Base-by-base conservation (phyloP, 1,284 basidiomycete species). In the Malassezia restricta region DNA sequence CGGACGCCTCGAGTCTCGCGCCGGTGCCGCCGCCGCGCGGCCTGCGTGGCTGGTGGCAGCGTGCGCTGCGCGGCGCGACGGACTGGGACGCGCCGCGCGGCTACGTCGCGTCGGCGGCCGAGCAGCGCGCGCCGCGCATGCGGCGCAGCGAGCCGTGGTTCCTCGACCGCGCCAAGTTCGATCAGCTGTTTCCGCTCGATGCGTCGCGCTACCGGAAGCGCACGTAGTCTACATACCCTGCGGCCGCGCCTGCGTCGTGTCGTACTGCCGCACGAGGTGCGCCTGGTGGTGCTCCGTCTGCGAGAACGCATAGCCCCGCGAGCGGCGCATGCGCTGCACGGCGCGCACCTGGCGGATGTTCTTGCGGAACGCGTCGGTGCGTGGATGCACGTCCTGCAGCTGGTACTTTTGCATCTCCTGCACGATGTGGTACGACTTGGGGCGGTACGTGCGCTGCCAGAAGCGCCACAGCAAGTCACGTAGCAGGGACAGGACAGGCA, bases 381-480 rank as follows among this genome's bases (percentile, higher is more conserved):
- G 80, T 1, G 94, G 94, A 40, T 94, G 79, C 73, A 96, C 95
- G 72, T 99, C 94, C 8, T 90, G 89, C 57, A 95, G 83, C 73
- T 95, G 94, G 78, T 94, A 95, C 76, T 95, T 95, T 42, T 73
- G 70, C 59, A 81, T 78, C 75, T 98, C 94, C 72, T 98, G 92
- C 0, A 92, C 90, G 61, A 98, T 89, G 74, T 99, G 92, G 74
- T 96, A 96, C 14, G 89, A 83, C 43, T 83, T 79, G 0, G 94
- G 94, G 58, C 77, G 76, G 75, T 95, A 96, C 29, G 92, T 92
- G 58, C 92, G 79, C 59, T 54, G 62, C 51, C 61, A 71, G 53
- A 64, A 63, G 43, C 68, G 65, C 68, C 68, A 72, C n/a, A 62
- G 49, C 38, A 65, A 60, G 51, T 99, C 94, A 40, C 94, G 80